phyloP scores from a whole-genome alignment of 805 yeast genomes.

The Saccharomycopsis capsularis region DNA sequence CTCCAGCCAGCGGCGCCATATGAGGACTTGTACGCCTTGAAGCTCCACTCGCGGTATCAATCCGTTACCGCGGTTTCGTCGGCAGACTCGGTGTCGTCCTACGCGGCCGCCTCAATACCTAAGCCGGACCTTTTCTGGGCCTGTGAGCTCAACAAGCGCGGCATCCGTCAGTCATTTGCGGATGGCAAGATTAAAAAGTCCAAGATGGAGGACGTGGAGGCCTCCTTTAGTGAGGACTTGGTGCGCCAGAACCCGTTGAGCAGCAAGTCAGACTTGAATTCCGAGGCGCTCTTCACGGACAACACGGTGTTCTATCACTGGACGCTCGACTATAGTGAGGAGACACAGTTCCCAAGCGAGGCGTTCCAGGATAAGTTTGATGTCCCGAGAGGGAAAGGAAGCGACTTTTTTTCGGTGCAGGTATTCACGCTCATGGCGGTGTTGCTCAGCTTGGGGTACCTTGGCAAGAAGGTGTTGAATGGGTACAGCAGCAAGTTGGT shows the following conservation, averaged over 20 bases:
- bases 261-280: slow-evolving; percentile 9
- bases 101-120: slow-evolving; percentile 3
- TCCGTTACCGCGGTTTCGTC: neutral
- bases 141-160: slow-evolving; percentile 14
- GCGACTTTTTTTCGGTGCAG: slow-evolving; percentile 3
- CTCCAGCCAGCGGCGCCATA: neutral
- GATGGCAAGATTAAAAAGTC: neutral
- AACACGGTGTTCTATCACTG: slow-evolving; percentile 21
- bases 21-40: slow-evolving; percentile 8
- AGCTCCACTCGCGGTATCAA: slow-evolving; percentile 21
- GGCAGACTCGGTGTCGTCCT: neutral
- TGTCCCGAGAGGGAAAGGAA: slow-evolving; percentile 9
- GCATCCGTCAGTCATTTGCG: neutral
- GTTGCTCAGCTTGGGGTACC: slow-evolving; percentile 5
- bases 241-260: slow-evolving; percentile 20
- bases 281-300: slow-evolving; percentile 21
- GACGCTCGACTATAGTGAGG: neutral
- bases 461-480: neutral
- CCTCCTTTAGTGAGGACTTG: slow-evolving; percentile 7
- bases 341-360: neutral
- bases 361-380: slow-evolving; percentile 9
- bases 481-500: no score
- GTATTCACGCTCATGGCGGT: slow-evolving; percentile 1
- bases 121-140: slow-evolving; percentile 22
- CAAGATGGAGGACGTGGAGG: slow-evolving; percentile 8